phyloP scores from a whole-genome alignment of 495 filamentous ascomycete species.

The Tuber borchii region DNA sequence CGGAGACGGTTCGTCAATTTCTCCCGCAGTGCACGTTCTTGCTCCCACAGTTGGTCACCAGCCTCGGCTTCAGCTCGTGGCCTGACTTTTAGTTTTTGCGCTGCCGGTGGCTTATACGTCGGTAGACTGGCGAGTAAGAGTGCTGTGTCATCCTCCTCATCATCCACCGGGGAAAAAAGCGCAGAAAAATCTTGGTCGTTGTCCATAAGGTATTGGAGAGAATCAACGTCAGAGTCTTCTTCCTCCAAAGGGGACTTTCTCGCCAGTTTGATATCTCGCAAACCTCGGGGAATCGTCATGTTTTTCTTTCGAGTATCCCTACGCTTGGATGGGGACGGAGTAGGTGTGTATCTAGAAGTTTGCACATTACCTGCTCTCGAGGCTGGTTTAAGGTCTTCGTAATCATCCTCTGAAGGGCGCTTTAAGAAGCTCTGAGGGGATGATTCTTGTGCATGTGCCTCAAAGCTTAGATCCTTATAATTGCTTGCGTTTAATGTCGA shows the following conservation, averaged over 20 bases:
- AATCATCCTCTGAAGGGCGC: constrained; percentile 1
- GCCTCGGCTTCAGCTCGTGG: constrained; percentile 25
- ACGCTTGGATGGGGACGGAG: not conserved
- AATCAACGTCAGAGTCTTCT: constrained; percentile 31
- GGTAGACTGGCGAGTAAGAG: constrained; percentile 8
- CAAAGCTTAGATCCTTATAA: not conserved
- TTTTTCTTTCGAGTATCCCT: not conserved
- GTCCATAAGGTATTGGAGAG: constrained; percentile 30
- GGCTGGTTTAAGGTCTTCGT: not conserved
- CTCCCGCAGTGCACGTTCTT: constrained; percentile 30
- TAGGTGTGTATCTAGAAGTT: not conserved
- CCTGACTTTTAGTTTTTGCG: constrained; percentile 14
- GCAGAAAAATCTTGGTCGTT: constrained; percentile 37
- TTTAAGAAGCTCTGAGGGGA: not conserved
- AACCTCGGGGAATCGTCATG: not conserved
- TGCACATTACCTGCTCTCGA: not conserved
- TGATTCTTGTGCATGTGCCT: not conserved
- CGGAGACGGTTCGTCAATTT: constrained; percentile 39
- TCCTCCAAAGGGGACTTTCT: constrained; percentile 17
- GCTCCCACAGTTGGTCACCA: constrained; percentile 26
- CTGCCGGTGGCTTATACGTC: constrained; percentile 18
- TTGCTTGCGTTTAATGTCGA: not conserved
- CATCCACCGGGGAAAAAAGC: constrained; percentile 25
- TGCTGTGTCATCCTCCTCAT: constrained; percentile 23
- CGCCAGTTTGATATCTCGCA: not conserved